phyloP scores from a whole-genome alignment of 2,329 filamentous ascomycete genomes.

The Reticulascus tulasneorum region DNA sequence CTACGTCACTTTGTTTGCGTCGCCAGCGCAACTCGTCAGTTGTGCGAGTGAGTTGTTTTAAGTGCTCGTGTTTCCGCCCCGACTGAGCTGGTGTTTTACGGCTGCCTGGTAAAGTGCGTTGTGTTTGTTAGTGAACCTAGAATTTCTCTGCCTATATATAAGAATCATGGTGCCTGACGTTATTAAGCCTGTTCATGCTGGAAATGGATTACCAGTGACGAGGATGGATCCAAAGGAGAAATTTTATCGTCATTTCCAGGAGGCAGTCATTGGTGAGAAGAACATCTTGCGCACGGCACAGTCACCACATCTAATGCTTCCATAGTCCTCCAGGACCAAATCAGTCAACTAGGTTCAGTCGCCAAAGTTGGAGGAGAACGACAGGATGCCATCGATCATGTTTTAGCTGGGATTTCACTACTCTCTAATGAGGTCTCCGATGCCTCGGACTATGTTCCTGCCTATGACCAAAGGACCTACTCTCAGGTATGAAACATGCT shows the following conservation, averaged over 20 bases:
- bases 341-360: slow-evolving; percentile 34
- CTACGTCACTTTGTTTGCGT: too few relatives aligned
- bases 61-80: too few relatives aligned
- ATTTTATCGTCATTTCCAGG: slow-evolving; percentile 81
- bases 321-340: slow-evolving; percentile 58
- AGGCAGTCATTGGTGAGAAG: slow-evolving; percentile 67
- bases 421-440: slow-evolving; percentile 84
- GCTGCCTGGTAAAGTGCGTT: too few relatives aligned
- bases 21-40: too few relatives aligned
- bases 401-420: slow-evolving; percentile 72
- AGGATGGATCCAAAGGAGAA: slow-evolving; percentile 62
- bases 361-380: slow-evolving; percentile 66
- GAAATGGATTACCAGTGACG: slow-evolving; percentile 14
- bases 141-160: too few relatives aligned
- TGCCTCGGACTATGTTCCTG: slow-evolving; percentile 74
- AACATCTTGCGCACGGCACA: too few relatives aligned
- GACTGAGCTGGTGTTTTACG: too few relatives aligned
- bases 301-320: too few relatives aligned
- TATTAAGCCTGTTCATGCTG: slow-evolving; percentile 11
- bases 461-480: slow-evolving; percentile 87
- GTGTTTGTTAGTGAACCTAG: too few relatives aligned
- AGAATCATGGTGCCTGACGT: slow-evolving; percentile 15
- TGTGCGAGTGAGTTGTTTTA: too few relatives aligned
- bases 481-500: slow-evolving; percentile 56
- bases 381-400: slow-evolving; percentile 74